Evolutionary conservation across 2,329 filamentous ascomycete species (phyloP).

Genomic region (Aspergillus brunneoviolaceus): DNA sequence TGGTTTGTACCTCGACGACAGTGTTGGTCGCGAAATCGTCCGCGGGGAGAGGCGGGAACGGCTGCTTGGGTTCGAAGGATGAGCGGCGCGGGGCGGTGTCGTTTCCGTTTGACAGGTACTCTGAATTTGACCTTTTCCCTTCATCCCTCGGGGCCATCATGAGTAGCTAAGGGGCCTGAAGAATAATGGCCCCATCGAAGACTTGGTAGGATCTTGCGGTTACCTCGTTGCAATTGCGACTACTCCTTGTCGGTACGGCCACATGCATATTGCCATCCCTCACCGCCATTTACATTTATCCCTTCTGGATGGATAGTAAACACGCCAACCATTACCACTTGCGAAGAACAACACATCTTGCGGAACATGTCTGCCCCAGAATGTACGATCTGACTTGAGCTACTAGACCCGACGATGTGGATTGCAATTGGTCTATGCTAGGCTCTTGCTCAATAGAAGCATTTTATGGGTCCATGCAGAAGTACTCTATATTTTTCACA

Average conservation of each 20-base stretch:
- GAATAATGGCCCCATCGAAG: not conserved
- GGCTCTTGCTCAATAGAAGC: too few species aligned
- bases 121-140: slow-evolving; percentile 4
- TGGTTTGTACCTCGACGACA: slow-evolving; percentile 14
- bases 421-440: too few species aligned
- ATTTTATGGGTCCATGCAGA: too few species aligned
- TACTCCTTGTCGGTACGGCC: not conserved
- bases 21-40: slow-evolving; percentile 24
- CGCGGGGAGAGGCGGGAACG: slow-evolving; percentile 32
- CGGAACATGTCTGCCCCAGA: too few species aligned
- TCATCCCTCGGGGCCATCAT: slow-evolving; percentile 16
- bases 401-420: too few species aligned
- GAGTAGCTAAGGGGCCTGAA: not conserved
- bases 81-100: slow-evolving; percentile 11
- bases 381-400: too few species aligned
- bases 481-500: too few species aligned
- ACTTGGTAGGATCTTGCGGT: not conserved
- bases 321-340: too few species aligned
- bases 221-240: not conserved
- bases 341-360: too few species aligned
- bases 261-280: not conserved
- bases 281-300: too few species aligned
- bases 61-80: slow-evolving; percentile 33
- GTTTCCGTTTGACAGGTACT: slow-evolving; percentile 8
- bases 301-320: too few species aligned